Evolutionary conservation across 2,329 filamentous ascomycete genomes (phyloP), one percentile per base, ranked within the genome.

Genomic region (Pseudogymnoascus sp.): DNA sequence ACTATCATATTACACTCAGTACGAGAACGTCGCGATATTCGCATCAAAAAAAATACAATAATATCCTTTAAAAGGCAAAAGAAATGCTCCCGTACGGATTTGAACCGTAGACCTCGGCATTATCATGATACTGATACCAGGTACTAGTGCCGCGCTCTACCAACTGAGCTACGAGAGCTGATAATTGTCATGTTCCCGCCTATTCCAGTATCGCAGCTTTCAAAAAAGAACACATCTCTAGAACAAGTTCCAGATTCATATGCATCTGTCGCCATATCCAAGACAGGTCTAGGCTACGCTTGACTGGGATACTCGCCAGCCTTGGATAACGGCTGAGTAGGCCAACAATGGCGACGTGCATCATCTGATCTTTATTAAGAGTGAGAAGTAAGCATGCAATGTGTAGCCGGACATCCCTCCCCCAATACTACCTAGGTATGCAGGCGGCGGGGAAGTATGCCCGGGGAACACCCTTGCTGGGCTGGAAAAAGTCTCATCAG

Each of bases 71-170:
- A 43, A 14, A 11, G 19, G 12, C 6, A 50, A 50, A 50, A 14
- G 11, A 28, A 10, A 3, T 50, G 43, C 43, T 28, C 43, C 26
- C 43, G 26, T 50, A 50, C 43, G 43, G 43, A 50, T n/a, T 50
- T 50, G 43, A 50, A 50, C 43, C 43, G 43, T 50, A 50, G 43
- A 50, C 43, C 43, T 50, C 43, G 43, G 43, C 43, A 50, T 50
- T 50, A 14, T 14, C 2, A 11, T 46, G 22, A 26, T n/a, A 7
- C 24, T 35, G 33, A 7, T 35, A 35, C 11, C 14, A 16, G 14
- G 2, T 50, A 50, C 43, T 50, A 50, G 43, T 50, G 43, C 43
- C 43, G 43, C 43, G 43, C 43, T 50, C 43, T 50, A 50, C 43
- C 43, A 50, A 50, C 43, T 50, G 43, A 50, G 43, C 43, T 50